Conservation (phyloP, 1,284 basidiomycete species). For the Cutaneotrichosporon arboriforme region DNA sequence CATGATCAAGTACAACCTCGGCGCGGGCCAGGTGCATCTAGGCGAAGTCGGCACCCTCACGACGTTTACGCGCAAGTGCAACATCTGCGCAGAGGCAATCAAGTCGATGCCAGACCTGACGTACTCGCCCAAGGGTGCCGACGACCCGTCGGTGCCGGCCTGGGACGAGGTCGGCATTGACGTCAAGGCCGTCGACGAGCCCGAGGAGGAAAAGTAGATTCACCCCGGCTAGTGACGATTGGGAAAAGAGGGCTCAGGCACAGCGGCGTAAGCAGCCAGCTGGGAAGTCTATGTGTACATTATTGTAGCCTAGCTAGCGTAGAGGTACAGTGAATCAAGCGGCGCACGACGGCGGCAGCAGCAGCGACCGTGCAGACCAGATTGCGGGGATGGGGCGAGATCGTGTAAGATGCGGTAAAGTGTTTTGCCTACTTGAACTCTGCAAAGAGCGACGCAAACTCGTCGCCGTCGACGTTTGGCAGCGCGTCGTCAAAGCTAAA, state of each 20-base stretch:
- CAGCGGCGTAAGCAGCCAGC: no score
- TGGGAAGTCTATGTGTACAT: conserved; percentile 1
- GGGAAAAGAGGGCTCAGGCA: no score
- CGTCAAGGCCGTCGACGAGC: neutral
- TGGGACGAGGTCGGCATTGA: conserved; percentile 37
- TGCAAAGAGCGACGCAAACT: conserved; percentile 33
- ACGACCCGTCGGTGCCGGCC: conserved; percentile 29
- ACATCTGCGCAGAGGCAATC: conserved; percentile 27
- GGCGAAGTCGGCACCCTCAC: conserved; percentile 42
- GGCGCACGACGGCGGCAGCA: no score
- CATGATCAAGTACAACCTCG: conserved; percentile 51
- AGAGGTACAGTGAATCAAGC: neutral
- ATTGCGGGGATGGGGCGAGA: neutral
- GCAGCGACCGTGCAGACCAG: neutral
- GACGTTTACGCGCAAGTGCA: conserved; percentile 40
- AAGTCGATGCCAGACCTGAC: conserved; percentile 22
- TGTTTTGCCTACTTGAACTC: conserved; percentile 32
- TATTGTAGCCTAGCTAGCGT: conserved; percentile 3
- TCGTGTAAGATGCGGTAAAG: no score
- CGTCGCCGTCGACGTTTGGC: conserved; percentile 31
- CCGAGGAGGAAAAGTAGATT: neutral
- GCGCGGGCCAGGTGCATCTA: conserved; percentile 49
- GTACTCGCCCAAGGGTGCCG: conserved; percentile 33
- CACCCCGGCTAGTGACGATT: no score
- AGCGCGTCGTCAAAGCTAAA: conserved; percentile 33